phyloP scores from a whole-genome alignment of 1,139 yeast species.

The Torulaspora pretoriensis region DNA sequence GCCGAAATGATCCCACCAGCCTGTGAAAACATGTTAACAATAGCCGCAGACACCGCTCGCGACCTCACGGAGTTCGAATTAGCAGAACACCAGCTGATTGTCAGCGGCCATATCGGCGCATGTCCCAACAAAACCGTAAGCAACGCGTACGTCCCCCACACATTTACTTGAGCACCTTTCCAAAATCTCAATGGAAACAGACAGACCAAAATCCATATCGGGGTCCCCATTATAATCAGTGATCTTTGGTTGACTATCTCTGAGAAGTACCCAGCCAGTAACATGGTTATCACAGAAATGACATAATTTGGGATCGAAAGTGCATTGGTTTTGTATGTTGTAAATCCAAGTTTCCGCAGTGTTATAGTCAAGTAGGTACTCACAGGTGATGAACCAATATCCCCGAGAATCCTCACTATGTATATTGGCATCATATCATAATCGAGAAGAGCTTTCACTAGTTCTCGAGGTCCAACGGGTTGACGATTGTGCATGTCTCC shows the following conservation, averaged over 20 bases:
- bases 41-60: constrained; percentile 57
- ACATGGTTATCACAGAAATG: constrained; percentile 39
- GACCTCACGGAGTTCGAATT: constrained; percentile 57
- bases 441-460: constrained; percentile 44
- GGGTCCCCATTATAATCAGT: constrained; percentile 37
- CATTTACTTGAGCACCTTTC: constrained; percentile 44
- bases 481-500: constrained; percentile 67
- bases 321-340: constrained; percentile 51
- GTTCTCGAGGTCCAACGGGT: constrained; percentile 42
- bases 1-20: constrained; percentile 42
- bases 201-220: constrained; percentile 30
- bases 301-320: constrained; percentile 49
- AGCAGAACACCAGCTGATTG: constrained; percentile 57
- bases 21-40: constrained; percentile 61
- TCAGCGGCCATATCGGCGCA: constrained; percentile 50
- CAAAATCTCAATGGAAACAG: constrained; percentile 47
- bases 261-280: constrained; percentile 36
- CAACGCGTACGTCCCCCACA: constrained; percentile 53
- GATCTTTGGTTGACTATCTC: constrained; percentile 42
- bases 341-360: constrained; percentile 51
- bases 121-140: constrained; percentile 47
- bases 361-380: constrained; percentile 48
- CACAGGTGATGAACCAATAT: constrained; percentile 44
- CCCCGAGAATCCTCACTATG: constrained; percentile 37
- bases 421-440: constrained; percentile 61